A percentile compares a stretch with the other conserved stretches of the same genome.
phyloP scores from a whole-genome alignment of 352 stramenopile species.

The Globisporangium iwayamae region DNA sequence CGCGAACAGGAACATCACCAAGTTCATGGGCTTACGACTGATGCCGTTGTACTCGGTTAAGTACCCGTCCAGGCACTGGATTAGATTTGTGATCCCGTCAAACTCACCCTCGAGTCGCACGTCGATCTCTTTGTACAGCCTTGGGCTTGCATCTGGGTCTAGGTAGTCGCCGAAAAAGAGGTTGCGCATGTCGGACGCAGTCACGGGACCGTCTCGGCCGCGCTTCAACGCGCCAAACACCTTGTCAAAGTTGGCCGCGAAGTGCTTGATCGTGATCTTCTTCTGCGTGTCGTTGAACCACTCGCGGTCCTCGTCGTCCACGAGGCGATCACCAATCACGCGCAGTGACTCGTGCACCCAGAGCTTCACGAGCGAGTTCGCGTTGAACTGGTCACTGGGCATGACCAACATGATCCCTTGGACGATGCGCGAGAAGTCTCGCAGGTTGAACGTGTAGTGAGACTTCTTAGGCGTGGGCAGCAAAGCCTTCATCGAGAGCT shows the following conservation, averaged over 20 bases:
- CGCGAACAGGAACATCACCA: conserved; percentile 96
- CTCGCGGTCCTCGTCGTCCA: conserved; percentile 89
- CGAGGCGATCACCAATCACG: conserved; percentile 93
- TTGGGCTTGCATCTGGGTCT: conserved; percentile 66
- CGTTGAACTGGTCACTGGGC: conserved; percentile 76
- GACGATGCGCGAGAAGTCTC: conserved; percentile 92
- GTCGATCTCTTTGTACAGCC: conserved; percentile 82
- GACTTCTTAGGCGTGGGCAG: conserved; percentile 93
- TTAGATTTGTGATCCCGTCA: conserved; percentile 77
- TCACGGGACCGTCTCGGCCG: conserved; percentile 65
- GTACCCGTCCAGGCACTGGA: conserved; percentile 87
- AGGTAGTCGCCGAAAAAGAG: conserved; percentile 94
- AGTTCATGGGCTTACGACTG: conserved; percentile 92
- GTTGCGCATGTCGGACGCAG: conserved; percentile 79
- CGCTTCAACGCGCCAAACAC: conserved; percentile 81
- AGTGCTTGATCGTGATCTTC: conserved; percentile 87
- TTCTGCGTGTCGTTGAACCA: conserved; percentile 91
- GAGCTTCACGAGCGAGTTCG: conserved; percentile 84
- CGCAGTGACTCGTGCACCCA: conserved; percentile 94
- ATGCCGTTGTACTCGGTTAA: conserved; percentile 91
- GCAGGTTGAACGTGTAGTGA: conserved; percentile 96
- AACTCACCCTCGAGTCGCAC: conserved; percentile 59
- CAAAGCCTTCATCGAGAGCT: conserved; percentile 75
- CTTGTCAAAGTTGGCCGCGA: conserved; percentile 86
- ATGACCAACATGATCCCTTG: conserved; percentile 92